These are phyloP conservation scores for Candida nitratophila DNA, from an alignment of 805 yeast genomes.

Conservation along the genomic window DNA sequence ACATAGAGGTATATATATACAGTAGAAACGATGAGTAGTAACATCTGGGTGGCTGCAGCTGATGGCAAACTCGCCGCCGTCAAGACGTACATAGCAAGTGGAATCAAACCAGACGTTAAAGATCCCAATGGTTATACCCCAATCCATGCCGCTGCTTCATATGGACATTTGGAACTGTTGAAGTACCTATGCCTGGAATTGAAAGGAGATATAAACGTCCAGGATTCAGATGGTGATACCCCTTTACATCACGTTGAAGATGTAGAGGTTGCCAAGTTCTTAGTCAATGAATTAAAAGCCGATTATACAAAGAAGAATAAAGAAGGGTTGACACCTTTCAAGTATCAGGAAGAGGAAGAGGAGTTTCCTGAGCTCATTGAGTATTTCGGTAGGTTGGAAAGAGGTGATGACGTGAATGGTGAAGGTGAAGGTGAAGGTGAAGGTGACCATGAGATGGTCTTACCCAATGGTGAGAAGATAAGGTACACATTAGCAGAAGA, in stretches of 20 bases:
- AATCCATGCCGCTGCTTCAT: conserved; percentile 94
- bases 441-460: conserved; percentile 10
- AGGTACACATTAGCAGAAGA: conserved; percentile 50
- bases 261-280: conserved; percentile 49
- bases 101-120: conserved; percentile 57
- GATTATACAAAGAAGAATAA: conserved; percentile 55
- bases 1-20: too few relatives aligned
- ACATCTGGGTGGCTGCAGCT: conserved; percentile 91
- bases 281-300: conserved; percentile 65
- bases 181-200: conserved; percentile 38
- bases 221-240: conserved; percentile 88
- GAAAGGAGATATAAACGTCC: conserved; percentile 78
- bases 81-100: conserved; percentile 44
- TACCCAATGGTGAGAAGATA: conserved; percentile 37
- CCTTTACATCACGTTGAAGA: conserved; percentile 91
- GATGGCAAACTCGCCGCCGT: conserved; percentile 67
- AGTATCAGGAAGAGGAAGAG: conserved; percentile 74
- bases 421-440: conserved; percentile 11
- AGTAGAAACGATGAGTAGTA: conserved; percentile 29
- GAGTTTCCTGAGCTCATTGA: conserved; percentile 74
- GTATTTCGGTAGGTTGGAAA: conserved; percentile 45
- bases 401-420: conserved; percentile 20
- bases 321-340: conserved; percentile 71
- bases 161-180: conserved; percentile 71
- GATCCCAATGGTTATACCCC: conserved; percentile 97